Evolutionary conservation across 371 early-diverging fungal genomes (phyloP), one percentile per base, ranked within the genome.

Genomic region (Sporodiniella umbellata): DNA sequence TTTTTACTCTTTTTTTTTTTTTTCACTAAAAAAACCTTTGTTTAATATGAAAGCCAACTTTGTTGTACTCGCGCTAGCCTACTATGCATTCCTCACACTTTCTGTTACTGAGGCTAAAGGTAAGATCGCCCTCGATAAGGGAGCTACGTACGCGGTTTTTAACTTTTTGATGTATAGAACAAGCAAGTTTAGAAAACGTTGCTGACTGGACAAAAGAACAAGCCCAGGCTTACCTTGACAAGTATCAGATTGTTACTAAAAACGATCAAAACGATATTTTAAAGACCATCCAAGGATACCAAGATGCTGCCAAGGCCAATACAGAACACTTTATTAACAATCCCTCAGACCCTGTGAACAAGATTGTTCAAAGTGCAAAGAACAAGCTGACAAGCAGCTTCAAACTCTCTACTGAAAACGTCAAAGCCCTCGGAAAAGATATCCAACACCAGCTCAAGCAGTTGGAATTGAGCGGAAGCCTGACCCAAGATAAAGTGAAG

Each of bases 251-350:
- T 48, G 38, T 51, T 4, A 67, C 66, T 48, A 56, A 68, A 11
- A 44, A 45, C 10, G 53, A 65, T 11, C 58, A 67, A 12, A 26
- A 51, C 18, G 38, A 24, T 6, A 47, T 70, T 11, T 33, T 58
- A 18, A 53, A 64, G 8, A 72, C 68, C 8, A 68, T 62, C 22
- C 56, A 62, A 40, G 54, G 55, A 30, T 75, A 75, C 35, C 68
- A 59, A 18, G 59, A 72, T 24, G 56, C 68, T 12, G 76, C 68
- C 8, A 51, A 50, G 11, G 50, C 40, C 15, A 72, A 62, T 42
- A 58, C 66, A 2, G 55, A 61, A 10, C 43, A 54, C 7, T 75
- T 72, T 51, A 26, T 61, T 17, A 40, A 43, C 22, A 49, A 61
- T 26, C 37, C 51, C 12, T 55, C 67, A 8, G 44, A 55, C 45